These are phyloP conservation scores for Nakazawaea ambrosiae DNA, from an alignment of 805 yeast species.

Conservation along the genomic window DNA sequence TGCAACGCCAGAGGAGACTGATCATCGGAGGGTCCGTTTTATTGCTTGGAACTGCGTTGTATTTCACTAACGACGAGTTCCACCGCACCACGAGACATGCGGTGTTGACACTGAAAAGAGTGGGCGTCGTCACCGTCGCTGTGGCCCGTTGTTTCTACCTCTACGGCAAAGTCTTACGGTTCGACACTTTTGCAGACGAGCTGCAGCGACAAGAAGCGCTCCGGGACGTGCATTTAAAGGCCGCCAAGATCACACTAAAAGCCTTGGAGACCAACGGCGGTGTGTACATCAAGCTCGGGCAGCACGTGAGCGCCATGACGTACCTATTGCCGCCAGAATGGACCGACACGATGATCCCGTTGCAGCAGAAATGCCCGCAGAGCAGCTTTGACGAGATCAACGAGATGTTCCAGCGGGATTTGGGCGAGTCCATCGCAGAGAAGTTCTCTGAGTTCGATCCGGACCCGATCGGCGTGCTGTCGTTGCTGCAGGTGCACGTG, in stretches of 20 bases:
- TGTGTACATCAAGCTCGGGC: conserved; percentile 88
- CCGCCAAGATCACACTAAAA: conserved; percentile 70
- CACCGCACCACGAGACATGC: conserved; percentile 28
- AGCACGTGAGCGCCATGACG: conserved; percentile 88
- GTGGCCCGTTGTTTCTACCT: conserved; percentile 65
- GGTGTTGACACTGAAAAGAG: conserved; percentile 36
- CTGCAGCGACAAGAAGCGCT: conserved; percentile 49
- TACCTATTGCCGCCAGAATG: conserved; percentile 88
- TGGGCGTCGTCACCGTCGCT: conserved; percentile 60
- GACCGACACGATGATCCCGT: conserved; percentile 90
- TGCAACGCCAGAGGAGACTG: no score
- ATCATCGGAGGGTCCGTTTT: no score
- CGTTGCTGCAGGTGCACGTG: conserved; percentile 90
- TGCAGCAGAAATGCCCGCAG: conserved; percentile 86
- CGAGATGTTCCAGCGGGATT: conserved; percentile 60
- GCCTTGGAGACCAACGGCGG: conserved; percentile 90
- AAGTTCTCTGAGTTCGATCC: conserved; percentile 60
- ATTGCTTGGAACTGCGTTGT: no score
- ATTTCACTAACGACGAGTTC: conserved; percentile 30
- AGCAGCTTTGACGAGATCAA: conserved; percentile 66
- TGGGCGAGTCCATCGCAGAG: conserved; percentile 54
- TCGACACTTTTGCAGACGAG: conserved; percentile 30
- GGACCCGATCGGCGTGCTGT: conserved; percentile 88
- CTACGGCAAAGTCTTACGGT: conserved; percentile 52
- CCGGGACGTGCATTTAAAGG: conserved; percentile 58